A percentile compares a stretch with the other conserved stretches of the same genome.
Conservation (phyloP, 2,329 filamentous ascomycete genomes). For the Curvularia hawaiiensis region DNA sequence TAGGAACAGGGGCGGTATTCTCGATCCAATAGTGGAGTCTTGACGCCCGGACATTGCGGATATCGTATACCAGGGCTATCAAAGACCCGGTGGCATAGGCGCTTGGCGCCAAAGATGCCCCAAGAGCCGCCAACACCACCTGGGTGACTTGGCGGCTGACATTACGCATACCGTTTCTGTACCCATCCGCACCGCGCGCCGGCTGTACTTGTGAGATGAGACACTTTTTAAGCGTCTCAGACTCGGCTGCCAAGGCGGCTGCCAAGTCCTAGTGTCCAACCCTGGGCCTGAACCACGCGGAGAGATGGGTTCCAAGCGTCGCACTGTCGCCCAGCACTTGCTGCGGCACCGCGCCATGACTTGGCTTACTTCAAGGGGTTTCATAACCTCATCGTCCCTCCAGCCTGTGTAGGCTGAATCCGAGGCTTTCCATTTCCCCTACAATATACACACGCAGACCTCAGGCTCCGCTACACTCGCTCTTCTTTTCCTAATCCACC, state of each 20-base stretch:
- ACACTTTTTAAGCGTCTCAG: constrained; percentile 6
- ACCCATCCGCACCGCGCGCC: constrained; percentile 4
- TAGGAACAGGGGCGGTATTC: constrained; percentile 1
- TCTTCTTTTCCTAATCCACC: constrained; percentile 11
- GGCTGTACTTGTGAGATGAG: constrained; percentile 17
- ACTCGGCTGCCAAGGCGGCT: constrained; percentile 3
- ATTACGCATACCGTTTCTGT: constrained; percentile 17
- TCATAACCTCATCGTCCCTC: constrained; percentile 23
- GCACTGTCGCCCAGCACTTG: constrained; percentile 25
- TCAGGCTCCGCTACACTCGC: constrained; percentile 13
- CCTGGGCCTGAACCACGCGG: constrained; percentile 8
- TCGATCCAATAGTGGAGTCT: neutral
- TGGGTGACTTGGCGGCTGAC: constrained; percentile 19
- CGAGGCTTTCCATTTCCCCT: constrained; percentile 7
- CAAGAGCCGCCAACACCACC: constrained; percentile 20
- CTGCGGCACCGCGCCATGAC: constrained; percentile 25
- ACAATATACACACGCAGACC: constrained; percentile 2
- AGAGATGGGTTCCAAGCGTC: constrained; percentile 21
- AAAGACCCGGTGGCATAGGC: neutral
- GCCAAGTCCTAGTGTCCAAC: neutral
- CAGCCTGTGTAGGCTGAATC: neutral
- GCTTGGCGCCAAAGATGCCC: constrained; percentile 10
- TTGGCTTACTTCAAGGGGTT: constrained; percentile 25
- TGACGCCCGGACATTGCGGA: constrained; percentile 9
- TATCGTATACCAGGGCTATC: neutral